phyloP scores from a whole-genome alignment of 202 grass and related monocot genomes.

The Panicum hallii region DNA sequence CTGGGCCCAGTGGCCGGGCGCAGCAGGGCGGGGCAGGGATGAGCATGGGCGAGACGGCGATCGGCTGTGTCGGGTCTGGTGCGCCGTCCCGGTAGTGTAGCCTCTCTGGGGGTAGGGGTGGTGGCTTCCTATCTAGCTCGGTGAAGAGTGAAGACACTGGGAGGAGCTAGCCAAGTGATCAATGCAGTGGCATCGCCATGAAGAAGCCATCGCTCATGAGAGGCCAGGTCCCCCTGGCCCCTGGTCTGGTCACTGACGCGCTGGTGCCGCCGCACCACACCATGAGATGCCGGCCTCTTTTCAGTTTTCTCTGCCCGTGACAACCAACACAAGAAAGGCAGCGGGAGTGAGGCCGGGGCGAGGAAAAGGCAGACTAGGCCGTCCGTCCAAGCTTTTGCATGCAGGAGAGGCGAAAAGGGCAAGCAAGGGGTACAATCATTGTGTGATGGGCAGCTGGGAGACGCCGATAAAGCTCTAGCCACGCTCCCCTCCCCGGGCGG shows the following conservation, averaged over 20 bases:
- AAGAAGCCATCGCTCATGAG: background rate
- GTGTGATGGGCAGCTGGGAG: conserved; percentile 28
- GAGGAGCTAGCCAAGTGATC: background rate
- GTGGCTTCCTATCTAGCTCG: background rate
- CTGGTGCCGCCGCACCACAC: background rate
- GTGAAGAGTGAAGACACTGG: background rate
- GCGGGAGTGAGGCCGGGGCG: too few relatives aligned
- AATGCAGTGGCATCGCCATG: background rate
- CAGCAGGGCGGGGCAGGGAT: too few relatives aligned
- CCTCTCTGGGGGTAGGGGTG: background rate
- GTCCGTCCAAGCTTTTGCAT: conserved; percentile 14
- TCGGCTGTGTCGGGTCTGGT: background rate
- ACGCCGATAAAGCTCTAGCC: background rate
- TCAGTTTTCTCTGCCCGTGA: background rate
- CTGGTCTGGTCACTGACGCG: background rate
- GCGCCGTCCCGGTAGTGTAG: too few relatives aligned
- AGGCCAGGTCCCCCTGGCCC: background rate
- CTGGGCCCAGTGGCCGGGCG: too few relatives aligned
- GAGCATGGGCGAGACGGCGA: background rate
- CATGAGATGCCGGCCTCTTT: background rate
- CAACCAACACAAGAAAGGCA: background rate
- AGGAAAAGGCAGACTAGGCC: background rate
- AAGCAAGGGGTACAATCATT: conserved; percentile 12
- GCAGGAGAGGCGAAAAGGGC: background rate
- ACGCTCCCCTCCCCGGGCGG: background rate